phyloP scores from a whole-genome alignment of 164 flowering plant species.

The Annona squamosa region DNA sequence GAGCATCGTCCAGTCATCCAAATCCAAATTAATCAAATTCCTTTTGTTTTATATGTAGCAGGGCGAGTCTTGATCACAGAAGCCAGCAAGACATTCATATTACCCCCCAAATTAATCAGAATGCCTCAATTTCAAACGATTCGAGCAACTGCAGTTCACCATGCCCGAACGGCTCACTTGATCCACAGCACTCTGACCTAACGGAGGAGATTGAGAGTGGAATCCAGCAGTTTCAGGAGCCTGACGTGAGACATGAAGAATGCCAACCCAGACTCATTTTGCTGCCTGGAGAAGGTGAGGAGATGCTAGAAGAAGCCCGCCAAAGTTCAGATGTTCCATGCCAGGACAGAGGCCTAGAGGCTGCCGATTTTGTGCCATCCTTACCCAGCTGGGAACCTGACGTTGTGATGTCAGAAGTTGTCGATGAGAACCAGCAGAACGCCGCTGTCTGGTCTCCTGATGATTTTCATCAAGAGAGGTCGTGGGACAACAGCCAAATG shows the following conservation, averaged over 20 bases:
- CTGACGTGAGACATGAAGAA: conserved; percentile 18
- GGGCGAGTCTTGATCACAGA: conserved; percentile 39
- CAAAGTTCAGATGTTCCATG: conserved; percentile 8
- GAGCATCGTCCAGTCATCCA: neutral
- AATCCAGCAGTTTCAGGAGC: conserved; percentile 13
- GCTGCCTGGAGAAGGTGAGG: conserved; percentile 17
- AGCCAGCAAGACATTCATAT: conserved; percentile 7
- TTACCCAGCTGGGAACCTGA: conserved; percentile 14
- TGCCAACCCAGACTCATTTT: conserved; percentile 3
- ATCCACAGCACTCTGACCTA: conserved; percentile 10
- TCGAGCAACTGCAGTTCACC: conserved; percentile 10
- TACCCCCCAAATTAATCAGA: neutral
- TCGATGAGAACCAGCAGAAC: conserved; percentile 7
- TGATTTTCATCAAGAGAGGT: conserved; percentile 15
- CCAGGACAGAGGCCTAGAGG: conserved; percentile 17
- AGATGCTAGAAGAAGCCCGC: conserved; percentile 16
- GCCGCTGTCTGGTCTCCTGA: conserved; percentile 17
- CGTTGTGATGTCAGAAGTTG: conserved; percentile 20
- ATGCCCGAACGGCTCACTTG: neutral
- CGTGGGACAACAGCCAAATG: conserved; percentile 49
- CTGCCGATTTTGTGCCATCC: conserved; percentile 5
- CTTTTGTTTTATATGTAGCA: conserved; percentile 13
- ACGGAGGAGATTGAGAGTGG: conserved; percentile 10
- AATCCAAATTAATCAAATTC: neutral
- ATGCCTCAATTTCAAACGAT: conserved; percentile 2